Base-by-base conservation (phyloP, 768 basidiomycete genomes). In the Gymnopilus dilepis region DNA sequence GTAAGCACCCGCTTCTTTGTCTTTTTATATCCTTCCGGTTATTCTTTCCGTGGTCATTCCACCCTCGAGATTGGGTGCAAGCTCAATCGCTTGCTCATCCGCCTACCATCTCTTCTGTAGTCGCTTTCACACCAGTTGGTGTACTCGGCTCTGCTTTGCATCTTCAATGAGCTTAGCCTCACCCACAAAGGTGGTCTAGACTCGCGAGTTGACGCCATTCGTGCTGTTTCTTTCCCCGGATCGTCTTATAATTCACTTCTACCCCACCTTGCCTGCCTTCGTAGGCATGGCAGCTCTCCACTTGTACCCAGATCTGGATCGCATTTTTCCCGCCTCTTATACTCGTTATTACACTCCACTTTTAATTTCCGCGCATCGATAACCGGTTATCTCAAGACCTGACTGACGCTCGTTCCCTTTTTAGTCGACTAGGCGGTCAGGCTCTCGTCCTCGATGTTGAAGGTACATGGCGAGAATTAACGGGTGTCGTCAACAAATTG, bases 401-500 rank as follows among this genome's bases (percentile, higher is more conserved):
- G 37, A 21, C 41, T 48, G n/a, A 28, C 31, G 30, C 33, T 4
- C n/a, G 26, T 24, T 30, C 24, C 28, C 21, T 50, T 37, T 30
- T 19, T 70, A 94, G 94, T 2, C 91, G 92, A 84, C 80, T 95
- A 55, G 93, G 93, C 50, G 92, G 92, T 12, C 92, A 95, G 69
- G 93, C 94, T 22, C 80, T 90, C 61, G 94, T 96, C 17, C 74
- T 91, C 26, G 92, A 94, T 60, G 94, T 95, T 52, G 91, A 95
- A 78, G 94, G 94, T 26, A 92, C 91, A n/a, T 94, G 92, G 92
- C 83, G 88, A 42, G 89, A 94, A 73, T 76, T 93, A 58, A 94
- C 92, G 0, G 89, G 87, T 61, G 89, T 91, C 48, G 91, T 93
- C 70, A 93, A 93, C 77, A 90, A 90, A 71, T 75, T 93, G 65